These are phyloP conservation scores for Pseudocercospora crystallina DNA, from an alignment of 2,329 filamentous ascomycete species.

Conservation along the genomic window DNA sequence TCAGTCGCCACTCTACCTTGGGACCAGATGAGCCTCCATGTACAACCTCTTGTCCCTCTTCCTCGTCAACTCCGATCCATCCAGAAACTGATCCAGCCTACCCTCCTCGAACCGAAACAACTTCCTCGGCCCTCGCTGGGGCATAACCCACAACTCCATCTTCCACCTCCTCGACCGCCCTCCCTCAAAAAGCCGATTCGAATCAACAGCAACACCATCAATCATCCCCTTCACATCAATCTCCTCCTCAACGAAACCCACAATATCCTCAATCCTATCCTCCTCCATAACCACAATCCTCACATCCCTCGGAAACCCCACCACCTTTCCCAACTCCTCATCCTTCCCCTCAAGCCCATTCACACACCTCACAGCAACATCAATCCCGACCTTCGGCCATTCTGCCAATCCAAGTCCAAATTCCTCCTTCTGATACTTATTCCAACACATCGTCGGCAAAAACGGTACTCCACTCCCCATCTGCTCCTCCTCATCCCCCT, in stretches of 20 bases:
- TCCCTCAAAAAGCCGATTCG: neutral
- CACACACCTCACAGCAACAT: constrained; percentile 12
- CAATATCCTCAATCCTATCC: constrained; percentile 8
- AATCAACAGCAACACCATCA: constrained; percentile 6
- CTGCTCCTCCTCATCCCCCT: constrained; percentile 1
- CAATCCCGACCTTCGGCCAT: constrained; percentile 11
- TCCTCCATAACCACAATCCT: neutral
- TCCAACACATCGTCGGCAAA: constrained; percentile 13
- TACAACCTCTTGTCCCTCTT: constrained; percentile 12
- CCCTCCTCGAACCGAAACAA: constrained; percentile 7
- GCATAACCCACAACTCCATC: constrained; percentile 15
- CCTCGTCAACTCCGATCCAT: neutral
- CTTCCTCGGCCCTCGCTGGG: constrained; percentile 10
- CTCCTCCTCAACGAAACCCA: neutral
- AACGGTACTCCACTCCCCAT: constrained; percentile 12
- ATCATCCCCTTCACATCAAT: constrained; percentile 4
- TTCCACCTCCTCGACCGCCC: constrained; percentile 3
- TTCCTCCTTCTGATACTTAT: neutral
- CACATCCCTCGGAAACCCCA: constrained; percentile 11
- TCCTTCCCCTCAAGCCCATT: too few species aligned
- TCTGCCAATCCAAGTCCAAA: neutral
- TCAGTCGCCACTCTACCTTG: too few species aligned
- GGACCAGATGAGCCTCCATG: constrained; percentile 16
- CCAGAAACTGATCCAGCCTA: constrained; percentile 8
- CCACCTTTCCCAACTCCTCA: neutral